These are phyloP conservation scores for Candida broadrunensis DNA, from an alignment of 805 yeast species.

Conservation along the genomic window DNA sequence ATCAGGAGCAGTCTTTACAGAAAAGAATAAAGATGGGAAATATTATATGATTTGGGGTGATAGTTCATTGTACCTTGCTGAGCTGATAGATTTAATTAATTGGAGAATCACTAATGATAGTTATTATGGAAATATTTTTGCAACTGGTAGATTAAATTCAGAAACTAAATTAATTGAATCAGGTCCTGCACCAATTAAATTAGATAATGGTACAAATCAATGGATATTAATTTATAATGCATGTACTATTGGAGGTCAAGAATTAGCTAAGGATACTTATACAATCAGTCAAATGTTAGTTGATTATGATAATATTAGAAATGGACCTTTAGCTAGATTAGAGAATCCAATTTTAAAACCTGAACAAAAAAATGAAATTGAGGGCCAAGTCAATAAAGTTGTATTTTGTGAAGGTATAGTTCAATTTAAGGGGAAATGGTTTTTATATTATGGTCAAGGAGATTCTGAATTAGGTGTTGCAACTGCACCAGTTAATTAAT, in stretches of 20 bases:
- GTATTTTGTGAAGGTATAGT: constrained; percentile 44
- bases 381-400: constrained; percentile 40
- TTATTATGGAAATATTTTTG: constrained; percentile 17
- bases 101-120: constrained; percentile 25
- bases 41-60: constrained; percentile 47
- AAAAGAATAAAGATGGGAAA: constrained; percentile 27
- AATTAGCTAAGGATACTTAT: constrained; percentile 28
- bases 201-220: constrained; percentile 26
- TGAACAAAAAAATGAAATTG: constrained; percentile 28
- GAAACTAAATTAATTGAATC: constrained; percentile 38
- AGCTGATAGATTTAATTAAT: constrained; percentile 28
- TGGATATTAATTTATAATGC: constrained; percentile 39
- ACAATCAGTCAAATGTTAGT: constrained; percentile 38
- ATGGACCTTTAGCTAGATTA: constrained; percentile 36
- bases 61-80: constrained; percentile 34
- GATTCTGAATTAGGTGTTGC: constrained; percentile 43
- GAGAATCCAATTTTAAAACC: constrained; percentile 36
- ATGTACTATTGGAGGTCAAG: constrained; percentile 35
- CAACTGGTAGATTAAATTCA: constrained; percentile 26
- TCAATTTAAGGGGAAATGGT: constrained; percentile 40
- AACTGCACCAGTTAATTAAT: constrained; percentile 15
- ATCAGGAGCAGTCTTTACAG: constrained; percentile 38
- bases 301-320: constrained; percentile 32
- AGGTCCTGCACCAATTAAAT: constrained; percentile 41
- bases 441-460: constrained; percentile 42